phyloP scores from a whole-genome alignment of 1,284 basidiomycete species.

The Ganoderma lucidum region DNA sequence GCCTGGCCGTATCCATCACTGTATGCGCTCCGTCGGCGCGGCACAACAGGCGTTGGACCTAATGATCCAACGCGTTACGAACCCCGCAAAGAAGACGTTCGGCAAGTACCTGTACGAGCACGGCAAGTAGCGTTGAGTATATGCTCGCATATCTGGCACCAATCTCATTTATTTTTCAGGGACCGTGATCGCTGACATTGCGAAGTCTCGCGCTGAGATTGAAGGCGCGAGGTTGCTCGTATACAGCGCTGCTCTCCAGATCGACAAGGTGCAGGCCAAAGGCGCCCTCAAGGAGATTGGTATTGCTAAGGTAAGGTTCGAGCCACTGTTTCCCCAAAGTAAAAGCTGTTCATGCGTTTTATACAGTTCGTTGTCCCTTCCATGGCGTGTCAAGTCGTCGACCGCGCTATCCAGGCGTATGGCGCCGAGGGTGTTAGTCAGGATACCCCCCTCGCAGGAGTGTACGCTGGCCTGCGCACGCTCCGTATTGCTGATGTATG shows the following conservation, averaged over 20 bases:
- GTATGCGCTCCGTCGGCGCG: constrained; percentile 95
- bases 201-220: constrained; percentile 92
- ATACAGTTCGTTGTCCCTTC: constrained; percentile 88
- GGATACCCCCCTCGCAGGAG: constrained; percentile 84
- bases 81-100: constrained; percentile 91
- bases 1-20: constrained; percentile 97
- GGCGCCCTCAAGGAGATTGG: constrained; percentile 97
- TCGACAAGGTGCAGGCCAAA: constrained; percentile 91
- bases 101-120: constrained; percentile 93
- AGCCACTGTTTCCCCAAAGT: not conserved
- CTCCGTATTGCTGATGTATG: constrained; percentile 90
- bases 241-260: constrained; percentile 91
- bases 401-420: constrained; percentile 94
- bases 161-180: constrained; percentile 51
- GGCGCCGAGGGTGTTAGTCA: constrained; percentile 96
- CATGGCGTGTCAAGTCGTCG: constrained; percentile 89
- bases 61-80: constrained; percentile 92
- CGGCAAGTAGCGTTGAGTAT: constrained; percentile 56
- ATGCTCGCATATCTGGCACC: not conserved
- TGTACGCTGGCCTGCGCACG: constrained; percentile 86
- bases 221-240: constrained; percentile 90
- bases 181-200: constrained; percentile 90
- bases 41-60: constrained; percentile 89
- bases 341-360: constrained; percentile 11
- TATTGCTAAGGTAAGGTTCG: constrained; percentile 83